These are phyloP conservation scores for Saitozyma podzolica DNA, from an alignment of 768 basidiomycete species.

Conservation along the genomic window DNA sequence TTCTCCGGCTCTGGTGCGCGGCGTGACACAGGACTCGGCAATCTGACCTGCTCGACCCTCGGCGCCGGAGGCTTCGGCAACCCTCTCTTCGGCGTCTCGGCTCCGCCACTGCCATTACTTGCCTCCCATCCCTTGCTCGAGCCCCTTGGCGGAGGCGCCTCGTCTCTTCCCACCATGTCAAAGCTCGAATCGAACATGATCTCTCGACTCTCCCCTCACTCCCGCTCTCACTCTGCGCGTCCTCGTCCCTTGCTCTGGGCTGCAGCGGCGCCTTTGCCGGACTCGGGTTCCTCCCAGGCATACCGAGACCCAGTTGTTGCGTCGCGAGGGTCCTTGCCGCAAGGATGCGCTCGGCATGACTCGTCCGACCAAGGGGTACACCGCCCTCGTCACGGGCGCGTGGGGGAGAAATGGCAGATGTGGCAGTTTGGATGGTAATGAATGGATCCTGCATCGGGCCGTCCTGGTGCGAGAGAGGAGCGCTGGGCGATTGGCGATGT, in stretches of 20 bases:
- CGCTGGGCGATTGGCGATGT: neutral
- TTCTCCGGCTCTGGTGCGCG: slow-evolving; percentile 11
- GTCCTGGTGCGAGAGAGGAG: slow-evolving; percentile 37
- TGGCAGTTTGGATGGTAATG: slow-evolving; percentile 49
- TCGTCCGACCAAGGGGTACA: slow-evolving; percentile 40
- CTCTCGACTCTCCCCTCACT: slow-evolving; percentile 16
- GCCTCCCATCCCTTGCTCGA: too few species aligned
- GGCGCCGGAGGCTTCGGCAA: slow-evolving; percentile 42
- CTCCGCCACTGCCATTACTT: neutral
- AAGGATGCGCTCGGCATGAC: slow-evolving; percentile 33
- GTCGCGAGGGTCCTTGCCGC: slow-evolving; percentile 49
- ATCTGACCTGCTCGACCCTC: slow-evolving; percentile 33
- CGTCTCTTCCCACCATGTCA: slow-evolving; percentile 1
- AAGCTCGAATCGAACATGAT: slow-evolving; percentile 18
- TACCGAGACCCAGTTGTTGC: slow-evolving; percentile 46
- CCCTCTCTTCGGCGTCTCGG: slow-evolving; percentile 15
- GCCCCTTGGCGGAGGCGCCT: neutral
- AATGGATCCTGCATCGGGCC: slow-evolving; percentile 51
- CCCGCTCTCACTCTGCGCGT: slow-evolving; percentile 12
- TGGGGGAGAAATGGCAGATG: slow-evolving; percentile 25
- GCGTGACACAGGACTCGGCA: slow-evolving; percentile 45
- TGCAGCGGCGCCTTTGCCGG: slow-evolving; percentile 13
- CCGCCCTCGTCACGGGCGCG: slow-evolving; percentile 30
- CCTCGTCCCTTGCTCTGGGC: slow-evolving; percentile 9
- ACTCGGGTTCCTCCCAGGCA: slow-evolving; percentile 41